Evolutionary conservation across 2,329 filamentous ascomycete genomes (phyloP), one percentile per base, ranked within the genome.

Genomic region (Epichloe sp.): DNA sequence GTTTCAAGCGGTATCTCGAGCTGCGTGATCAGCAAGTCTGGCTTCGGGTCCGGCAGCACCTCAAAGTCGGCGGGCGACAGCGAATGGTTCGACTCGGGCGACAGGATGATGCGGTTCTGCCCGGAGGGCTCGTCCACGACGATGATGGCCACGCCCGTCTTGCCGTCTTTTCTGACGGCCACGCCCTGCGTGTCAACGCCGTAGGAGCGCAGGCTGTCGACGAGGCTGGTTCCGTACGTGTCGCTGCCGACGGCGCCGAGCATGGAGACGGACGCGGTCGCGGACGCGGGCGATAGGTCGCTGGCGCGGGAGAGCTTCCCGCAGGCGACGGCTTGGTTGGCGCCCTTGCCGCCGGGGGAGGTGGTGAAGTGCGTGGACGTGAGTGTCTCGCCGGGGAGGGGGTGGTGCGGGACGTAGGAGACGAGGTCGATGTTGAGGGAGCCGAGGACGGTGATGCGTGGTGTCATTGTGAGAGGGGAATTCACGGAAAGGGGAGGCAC

Each of bases 381-480:
- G 48, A 97, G 76, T 3, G 91, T 97, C 70, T 98, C 91, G 58
- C 91, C 93, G 1, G 85, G 83, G 1, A 77, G 71, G 1, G 93
- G 91, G 56, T 95, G 81, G 56, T 91, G 87, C 5, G 87, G 75
- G 36, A 93, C 93, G 60, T 88, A 83, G 41, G 88, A 90, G 56
- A 95, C 87, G 56, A 97, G 83, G 71, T 98, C 91, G 65, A 88
- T 87, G 71, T 97, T 97, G 54, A 98, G 82, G 36, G 91, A 97
- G 60, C 91, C 91, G 58, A 97, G 82, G 55, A 96, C 79, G 56
- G 85, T 84, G 65, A 97, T 93, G 60, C 68, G 67, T 21, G 73
- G 23, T 3, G 52, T 43, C 53, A 54, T 54, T 47, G 49, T 31
- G 44, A 47, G 36, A 1, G 7, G 10, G 19, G 47, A 15, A 26